Evolutionary conservation across 805 yeast species (phyloP).

Genomic region (Ogataea zsoltii): DNA sequence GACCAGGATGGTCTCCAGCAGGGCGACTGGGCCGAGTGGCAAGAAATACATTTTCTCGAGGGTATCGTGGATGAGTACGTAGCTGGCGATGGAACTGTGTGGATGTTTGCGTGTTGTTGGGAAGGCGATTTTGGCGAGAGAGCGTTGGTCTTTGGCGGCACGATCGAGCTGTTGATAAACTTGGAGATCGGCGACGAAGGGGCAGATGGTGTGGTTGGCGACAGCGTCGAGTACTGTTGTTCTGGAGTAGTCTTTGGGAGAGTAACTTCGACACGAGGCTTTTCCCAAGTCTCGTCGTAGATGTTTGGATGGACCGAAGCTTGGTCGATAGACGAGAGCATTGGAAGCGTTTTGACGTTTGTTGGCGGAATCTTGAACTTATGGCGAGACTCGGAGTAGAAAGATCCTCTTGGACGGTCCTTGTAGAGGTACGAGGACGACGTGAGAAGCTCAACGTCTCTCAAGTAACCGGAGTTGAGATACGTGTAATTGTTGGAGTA

Average conservation of each 20-base stretch:
- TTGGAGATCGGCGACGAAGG: slow-evolving; percentile 13
- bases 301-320: slow-evolving; percentile 21
- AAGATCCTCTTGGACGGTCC: slow-evolving; percentile 30
- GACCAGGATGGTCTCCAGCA: slow-evolving; percentile 99
- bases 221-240: slow-evolving; percentile 12
- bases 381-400: slow-evolving; percentile 18
- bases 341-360: slow-evolving; percentile 2
- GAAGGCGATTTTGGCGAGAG: slow-evolving; percentile 15
- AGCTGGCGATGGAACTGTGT: slow-evolving; percentile 14
- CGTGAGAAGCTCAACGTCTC: slow-evolving; percentile 49
- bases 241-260: slow-evolving; percentile 3
- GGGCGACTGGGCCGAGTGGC: slow-evolving; percentile 89
- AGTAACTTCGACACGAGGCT: too few relatives aligned
- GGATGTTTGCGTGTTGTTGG: slow-evolving; percentile 15
- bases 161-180: slow-evolving; percentile 14
- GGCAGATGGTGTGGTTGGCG: slow-evolving; percentile 29
- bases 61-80: slow-evolving; percentile 15
- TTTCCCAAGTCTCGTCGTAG: slow-evolving; percentile 3
- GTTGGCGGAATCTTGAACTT: slow-evolving; percentile 27
- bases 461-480: slow-evolving; percentile 47
- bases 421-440: slow-evolving; percentile 50
- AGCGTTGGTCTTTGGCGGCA: slow-evolving; percentile 6
- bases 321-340: slow-evolving; percentile 19
- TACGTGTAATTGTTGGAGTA: slow-evolving; percentile 54
- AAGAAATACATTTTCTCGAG: slow-evolving; percentile 76